These are phyloP conservation scores for Mimosa pudica DNA, from an alignment of 306 rosid genomes.

Conservation along the genomic window DNA sequence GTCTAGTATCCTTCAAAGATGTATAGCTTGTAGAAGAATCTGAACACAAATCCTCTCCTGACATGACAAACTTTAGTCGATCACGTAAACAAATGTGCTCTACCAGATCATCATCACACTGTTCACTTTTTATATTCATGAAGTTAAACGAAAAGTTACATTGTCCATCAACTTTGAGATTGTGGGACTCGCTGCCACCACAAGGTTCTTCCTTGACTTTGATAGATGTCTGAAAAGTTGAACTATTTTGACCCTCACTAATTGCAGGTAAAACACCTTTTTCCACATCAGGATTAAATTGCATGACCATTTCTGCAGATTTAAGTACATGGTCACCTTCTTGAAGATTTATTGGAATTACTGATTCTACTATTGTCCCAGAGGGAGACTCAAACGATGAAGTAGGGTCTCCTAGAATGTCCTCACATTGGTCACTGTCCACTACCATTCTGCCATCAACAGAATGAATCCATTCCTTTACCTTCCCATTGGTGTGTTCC, in stretches of 20 bases:
- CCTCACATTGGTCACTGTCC: slow-evolving; percentile 35
- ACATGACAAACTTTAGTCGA: slow-evolving; percentile 53
- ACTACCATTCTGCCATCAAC: slow-evolving; percentile 29
- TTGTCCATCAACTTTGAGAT: slow-evolving; percentile 35
- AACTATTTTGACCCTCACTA: slow-evolving; percentile 38
- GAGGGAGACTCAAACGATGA: slow-evolving; percentile 35
- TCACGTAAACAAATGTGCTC: slow-evolving; percentile 65
- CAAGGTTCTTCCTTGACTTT: slow-evolving; percentile 72
- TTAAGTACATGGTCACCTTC: slow-evolving; percentile 35
- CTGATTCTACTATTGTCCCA: slow-evolving; percentile 28
- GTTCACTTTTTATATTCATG: slow-evolving; percentile 56
- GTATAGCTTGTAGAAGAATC: slow-evolving; percentile 33
- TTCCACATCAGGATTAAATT: slow-evolving; percentile 47
- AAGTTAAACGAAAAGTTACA: slow-evolving; percentile 39
- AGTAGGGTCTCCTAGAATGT: slow-evolving; percentile 38
- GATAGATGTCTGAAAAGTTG: slow-evolving; percentile 41
- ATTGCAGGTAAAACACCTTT: slow-evolving; percentile 37
- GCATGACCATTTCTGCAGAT: slow-evolving; percentile 35
- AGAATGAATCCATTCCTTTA: slow-evolving; percentile 32
- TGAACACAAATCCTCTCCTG: slow-evolving; percentile 39
- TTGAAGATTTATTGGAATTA: slow-evolving; percentile 29
- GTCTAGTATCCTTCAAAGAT: slow-evolving; percentile 40
- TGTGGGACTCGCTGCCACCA: slow-evolving; percentile 42
- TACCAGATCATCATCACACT: slow-evolving; percentile 41
- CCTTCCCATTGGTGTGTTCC: slow-evolving; percentile 41